Base-by-base conservation (phyloP, 768 basidiomycete genomes). In the Pleurotus platypus region DNA sequence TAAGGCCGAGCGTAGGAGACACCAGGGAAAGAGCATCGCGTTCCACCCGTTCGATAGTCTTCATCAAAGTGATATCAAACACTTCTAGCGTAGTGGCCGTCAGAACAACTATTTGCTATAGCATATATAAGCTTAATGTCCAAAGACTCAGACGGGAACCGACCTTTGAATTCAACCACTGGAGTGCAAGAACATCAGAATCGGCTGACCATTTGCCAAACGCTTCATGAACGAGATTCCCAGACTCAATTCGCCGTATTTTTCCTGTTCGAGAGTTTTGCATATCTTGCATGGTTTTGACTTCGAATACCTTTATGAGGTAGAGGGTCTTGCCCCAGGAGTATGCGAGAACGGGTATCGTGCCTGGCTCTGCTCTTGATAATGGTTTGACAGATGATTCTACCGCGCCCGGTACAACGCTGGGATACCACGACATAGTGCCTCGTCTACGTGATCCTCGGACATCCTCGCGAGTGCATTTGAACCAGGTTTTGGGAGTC, bases 161-260 rank as follows among this genome's bases (percentile, higher is more conserved):
- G 75, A 98, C 96, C 73, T 87, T 83, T 58, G 76, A 75, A 69
- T 92, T 95, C 64, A 94, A 76, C 97, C 96, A 98, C 61, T 94
- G 88, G 30, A 97, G 58, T 6, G 86, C 85, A 37, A 90, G 72
- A 16, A 94, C 80, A 56, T 82, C 78, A 24, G 81, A 82, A 27
- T 83, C 78, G 2, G 83, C 79, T 9, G 69, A 73, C 85, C 85
- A 94, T 57, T 72, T 77, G 15, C 80, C 81, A 18, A 73, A 73
- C 55, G 85, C 79, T 60, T 85, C 79, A 64, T 90, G 84, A 1
- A 83, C 73, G 27, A 93, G 77, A 20, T 78, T 76, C 9, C 89
- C 90, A 20, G 85, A 73, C 53, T 88, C 89, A 27, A 85, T 69
- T 55, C 80, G 79, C 47, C 64, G 79, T 37, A 71, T 64, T 68